Percentiles rank a stretch among this genome's conserved stretches.
Conservation (phyloP, 2,329 filamentous ascomycete genomes). For the Stagonosporopsis tanaceti region DNA sequence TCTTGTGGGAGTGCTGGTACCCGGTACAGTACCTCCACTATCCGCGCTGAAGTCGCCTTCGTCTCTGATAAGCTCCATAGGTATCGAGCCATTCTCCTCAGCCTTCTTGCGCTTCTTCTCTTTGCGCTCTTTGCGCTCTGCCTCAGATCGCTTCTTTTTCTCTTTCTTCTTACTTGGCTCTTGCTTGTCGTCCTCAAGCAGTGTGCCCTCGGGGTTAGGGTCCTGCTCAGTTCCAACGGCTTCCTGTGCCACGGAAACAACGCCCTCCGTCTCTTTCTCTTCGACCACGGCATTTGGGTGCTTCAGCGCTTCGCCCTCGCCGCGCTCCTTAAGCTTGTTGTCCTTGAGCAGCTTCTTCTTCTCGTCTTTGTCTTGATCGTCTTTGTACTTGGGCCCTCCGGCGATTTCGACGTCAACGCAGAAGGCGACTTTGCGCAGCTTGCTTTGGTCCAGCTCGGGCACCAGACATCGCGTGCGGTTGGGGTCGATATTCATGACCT, state of each 20-base stretch:
- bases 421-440: constrained; percentile 88
- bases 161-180: constrained; percentile 78
- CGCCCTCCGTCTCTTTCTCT: constrained; percentile 64
- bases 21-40: constrained; percentile 24
- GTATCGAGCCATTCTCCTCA: constrained; percentile 85
- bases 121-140: constrained; percentile 89
- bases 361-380: constrained; percentile 63
- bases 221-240: constrained; percentile 53
- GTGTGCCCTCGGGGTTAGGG: constrained; percentile 51
- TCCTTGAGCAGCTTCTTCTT: constrained; percentile 62
- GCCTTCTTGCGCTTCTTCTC: constrained; percentile 86
- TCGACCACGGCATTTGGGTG: constrained; percentile 63
- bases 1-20: constrained; percentile 52
- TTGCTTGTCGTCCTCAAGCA: constrained; percentile 46
- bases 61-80: constrained; percentile 80
- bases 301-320: constrained; percentile 78
- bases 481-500: constrained; percentile 83
- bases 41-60: constrained; percentile 54
- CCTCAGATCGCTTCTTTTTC: constrained; percentile 94
- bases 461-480: constrained; percentile 81
- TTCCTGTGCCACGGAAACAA: constrained; percentile 44
- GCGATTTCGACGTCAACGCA: constrained; percentile 98
- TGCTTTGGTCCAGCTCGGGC: constrained; percentile 78
- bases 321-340: constrained; percentile 69
- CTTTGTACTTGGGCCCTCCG: constrained; percentile 77